A percentile compares a stretch with the other conserved stretches of the same genome.
Evolutionary conservation across 2,329 filamentous ascomycete genomes (phyloP).

Genomic region (Onygenales sp.): DNA sequence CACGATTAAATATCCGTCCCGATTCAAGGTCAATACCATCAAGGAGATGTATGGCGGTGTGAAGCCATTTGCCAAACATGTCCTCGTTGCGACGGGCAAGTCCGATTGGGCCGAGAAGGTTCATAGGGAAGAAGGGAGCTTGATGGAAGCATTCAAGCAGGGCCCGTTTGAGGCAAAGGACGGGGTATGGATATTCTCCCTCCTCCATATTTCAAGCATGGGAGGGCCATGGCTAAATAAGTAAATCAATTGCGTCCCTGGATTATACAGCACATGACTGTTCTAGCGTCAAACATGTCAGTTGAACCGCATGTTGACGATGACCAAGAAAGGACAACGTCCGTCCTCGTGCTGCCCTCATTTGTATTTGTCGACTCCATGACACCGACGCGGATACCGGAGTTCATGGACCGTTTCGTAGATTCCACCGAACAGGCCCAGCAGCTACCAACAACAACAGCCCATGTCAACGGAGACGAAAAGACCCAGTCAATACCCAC

Average conservation of each 20-base stretch:
- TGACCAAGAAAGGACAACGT: conserved; percentile 57
- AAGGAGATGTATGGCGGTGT: conserved; percentile 77
- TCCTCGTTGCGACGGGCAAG: conserved; percentile 88
- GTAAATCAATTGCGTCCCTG: not conserved
- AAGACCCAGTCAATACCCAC: conserved; percentile 22
- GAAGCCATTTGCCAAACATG: conserved; percentile 77
- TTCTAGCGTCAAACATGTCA: conserved; percentile 89
- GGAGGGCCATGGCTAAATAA: not conserved
- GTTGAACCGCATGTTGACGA: conserved; percentile 55
- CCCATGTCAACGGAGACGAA: not conserved
- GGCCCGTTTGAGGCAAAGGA: conserved; percentile 31
- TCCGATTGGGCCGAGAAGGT: conserved; percentile 88
- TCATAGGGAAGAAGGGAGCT: conserved; percentile 71
- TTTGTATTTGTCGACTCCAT: conserved; percentile 78
- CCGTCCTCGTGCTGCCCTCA: conserved; percentile 74
- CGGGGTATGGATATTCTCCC: conserved; percentile 23
- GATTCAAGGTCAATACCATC: conserved; percentile 60
- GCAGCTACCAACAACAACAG: conserved; percentile 38
- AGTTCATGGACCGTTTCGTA: conserved; percentile 62
- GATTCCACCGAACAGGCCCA: conserved; percentile 60
- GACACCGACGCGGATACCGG: conserved; percentile 60
- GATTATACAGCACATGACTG: conserved; percentile 62
- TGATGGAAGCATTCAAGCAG: conserved; percentile 64
- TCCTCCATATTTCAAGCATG: not conserved
- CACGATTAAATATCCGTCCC: conserved; percentile 66